A percentile compares a stretch with the other conserved stretches of the same genome.
These are phyloP conservation scores for Polychytrium aggregatum DNA, from an alignment of 192 early-diverging fungal genomes.

Conservation along the genomic window DNA sequence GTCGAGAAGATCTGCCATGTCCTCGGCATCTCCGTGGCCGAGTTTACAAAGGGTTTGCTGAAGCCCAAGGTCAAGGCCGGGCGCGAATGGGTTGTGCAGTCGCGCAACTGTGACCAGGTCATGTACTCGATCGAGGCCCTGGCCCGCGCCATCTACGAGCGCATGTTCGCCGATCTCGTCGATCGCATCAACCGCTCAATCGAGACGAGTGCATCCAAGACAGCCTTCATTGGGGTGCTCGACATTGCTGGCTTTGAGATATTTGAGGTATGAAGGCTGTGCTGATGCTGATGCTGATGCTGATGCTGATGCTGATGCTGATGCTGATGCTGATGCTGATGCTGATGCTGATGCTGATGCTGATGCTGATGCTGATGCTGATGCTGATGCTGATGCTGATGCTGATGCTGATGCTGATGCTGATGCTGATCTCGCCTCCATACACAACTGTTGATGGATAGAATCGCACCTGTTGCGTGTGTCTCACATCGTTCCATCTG, in stretches of 20 bases:
- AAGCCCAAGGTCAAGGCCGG: conserved; percentile 90
- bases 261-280: conserved; percentile 88
- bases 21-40: conserved; percentile 74
- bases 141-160: conserved; percentile 84
- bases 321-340: no score
- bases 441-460: no score
- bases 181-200: conserved; percentile 70
- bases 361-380: no score
- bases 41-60: conserved; percentile 77
- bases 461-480: no score
- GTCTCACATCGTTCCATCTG: no score
- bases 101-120: conserved; percentile 77
- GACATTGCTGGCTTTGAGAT: conserved; percentile 99
- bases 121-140: conserved; percentile 82
- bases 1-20: conserved; percentile 90
- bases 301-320: no score
- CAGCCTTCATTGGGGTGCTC: conserved; percentile 88
- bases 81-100: conserved; percentile 89
- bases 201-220: conserved; percentile 50
- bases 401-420: no score
- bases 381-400: no score
- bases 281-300: no score
- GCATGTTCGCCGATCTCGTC: conserved; percentile 88
- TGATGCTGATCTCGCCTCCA: no score
- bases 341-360: no score